phyloP scores from a whole-genome alignment of 75 land plant species.

The Picea glauca region DNA sequence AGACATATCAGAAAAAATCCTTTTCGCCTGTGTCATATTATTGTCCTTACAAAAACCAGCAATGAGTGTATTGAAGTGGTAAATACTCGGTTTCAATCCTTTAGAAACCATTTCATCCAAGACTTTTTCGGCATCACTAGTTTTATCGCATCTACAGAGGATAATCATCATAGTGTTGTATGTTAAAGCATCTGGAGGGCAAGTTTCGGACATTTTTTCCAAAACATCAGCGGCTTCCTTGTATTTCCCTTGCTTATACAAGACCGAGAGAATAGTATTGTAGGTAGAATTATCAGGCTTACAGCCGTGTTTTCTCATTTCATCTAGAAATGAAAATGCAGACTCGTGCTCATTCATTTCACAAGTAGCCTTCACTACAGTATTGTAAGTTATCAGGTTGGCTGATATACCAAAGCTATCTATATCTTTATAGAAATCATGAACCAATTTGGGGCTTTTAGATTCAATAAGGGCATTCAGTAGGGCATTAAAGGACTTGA shows the following conservation, averaged over 20 bases:
- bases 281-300: slow-evolving; percentile 51
- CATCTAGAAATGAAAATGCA: slow-evolving; percentile 36
- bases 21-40: slow-evolving; percentile 39
- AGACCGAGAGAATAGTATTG: slow-evolving; percentile 39
- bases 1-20: slow-evolving; percentile 23
- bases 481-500: slow-evolving; percentile 54
- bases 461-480: slow-evolving; percentile 31
- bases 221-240: slow-evolving; percentile 48
- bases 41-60: slow-evolving; percentile 44
- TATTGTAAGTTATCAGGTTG: slow-evolving; percentile 35
- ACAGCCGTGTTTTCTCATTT: slow-evolving; percentile 45
- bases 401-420: slow-evolving; percentile 16
- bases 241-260: slow-evolving; percentile 24
- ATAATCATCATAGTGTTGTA: slow-evolving; percentile 49
- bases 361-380: slow-evolving; percentile 39
- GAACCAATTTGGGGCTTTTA: slow-evolving; percentile 14
- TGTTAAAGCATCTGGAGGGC: slow-evolving; percentile 35
- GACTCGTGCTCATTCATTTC: slow-evolving; percentile 25
- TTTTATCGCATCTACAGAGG: slow-evolving; percentile 24
- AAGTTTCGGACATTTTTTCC: slow-evolving; percentile 44
- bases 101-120: slow-evolving; percentile 20
- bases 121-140: slow-evolving; percentile 32
- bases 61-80: slow-evolving; percentile 49
- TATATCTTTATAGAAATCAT: slow-evolving; percentile 19
- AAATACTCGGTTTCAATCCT: slow-evolving; percentile 35